Evolutionary conservation across 2,329 filamentous ascomycete genomes (phyloP), one percentile per base, ranked within the genome.

Genomic region (Cladophialophora chaetospira): DNA sequence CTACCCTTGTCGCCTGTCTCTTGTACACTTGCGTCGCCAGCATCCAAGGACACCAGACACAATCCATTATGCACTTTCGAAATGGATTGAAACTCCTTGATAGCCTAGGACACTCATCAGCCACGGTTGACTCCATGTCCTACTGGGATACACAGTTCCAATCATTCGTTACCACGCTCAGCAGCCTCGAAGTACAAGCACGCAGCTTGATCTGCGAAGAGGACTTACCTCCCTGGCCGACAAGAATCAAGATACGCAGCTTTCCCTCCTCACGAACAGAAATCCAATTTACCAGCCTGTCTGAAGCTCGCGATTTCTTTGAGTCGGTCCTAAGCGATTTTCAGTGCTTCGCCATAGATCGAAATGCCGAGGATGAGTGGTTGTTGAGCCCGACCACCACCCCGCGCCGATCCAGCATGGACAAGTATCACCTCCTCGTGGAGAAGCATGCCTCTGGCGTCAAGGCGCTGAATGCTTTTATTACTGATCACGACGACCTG

Each of bases 31-130:
- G 52, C 26, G 36, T 47, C 9, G 33, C 52, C 33, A 48, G 40
- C 11, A 40, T 55, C 17, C 52, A 55, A 38, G 52, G 52, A 29
- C 33, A 55, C 23, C 52, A 55, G 23, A 55, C 23, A 6, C 52
- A 55, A 17, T 31, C 40, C 21, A 47, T 55, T 44, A 55, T 55
- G 52, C 52, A 55, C 43, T 26, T 55, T 5, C 52, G 44, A 6
- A 47, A 48, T 19, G 52, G 52, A 9, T 19, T 55, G 29, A 47
- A 33, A n/a, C 17, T 55, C 4, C 44, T 55, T 23, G 31, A 47
- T n/a, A 48, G 17, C 25, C 35, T 55, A 3, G 29, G 29, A 11
- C 43, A 44, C 4, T 42, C 52, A 21, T 15, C n/a, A 21, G n/a
- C 19, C 5, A 40, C 23, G 11, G 23, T 19, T n/a, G n/a, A n/a